These are phyloP conservation scores for Petasospora rhodanensis DNA, from an alignment of 1,139 yeast genomes.

Conservation along the genomic window DNA sequence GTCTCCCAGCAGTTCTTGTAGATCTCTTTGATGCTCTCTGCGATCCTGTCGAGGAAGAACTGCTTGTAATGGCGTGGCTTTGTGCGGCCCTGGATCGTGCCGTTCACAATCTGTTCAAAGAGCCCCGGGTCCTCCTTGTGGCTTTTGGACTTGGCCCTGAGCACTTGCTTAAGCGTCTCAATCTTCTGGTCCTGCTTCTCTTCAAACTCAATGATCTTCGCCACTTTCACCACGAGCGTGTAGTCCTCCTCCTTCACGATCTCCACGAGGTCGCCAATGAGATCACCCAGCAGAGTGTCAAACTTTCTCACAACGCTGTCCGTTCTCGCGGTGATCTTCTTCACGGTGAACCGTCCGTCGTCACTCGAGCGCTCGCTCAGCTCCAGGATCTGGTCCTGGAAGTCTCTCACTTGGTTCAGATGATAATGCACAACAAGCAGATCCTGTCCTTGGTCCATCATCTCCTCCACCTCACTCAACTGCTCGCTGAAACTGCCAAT, in stretches of 20 bases:
- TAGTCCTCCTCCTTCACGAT: conserved; percentile 62
- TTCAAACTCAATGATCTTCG: conserved; percentile 77
- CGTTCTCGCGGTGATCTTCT: conserved; percentile 49
- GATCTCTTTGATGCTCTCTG: conserved; percentile 57
- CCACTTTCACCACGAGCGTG: conserved; percentile 63
- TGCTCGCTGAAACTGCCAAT: conserved; percentile 54
- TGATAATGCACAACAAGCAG: conserved; percentile 51
- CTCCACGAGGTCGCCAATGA: conserved; percentile 64
- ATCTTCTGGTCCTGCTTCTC: conserved; percentile 71
- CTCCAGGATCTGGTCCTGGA: conserved; percentile 65
- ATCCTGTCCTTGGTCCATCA: conserved; percentile 45
- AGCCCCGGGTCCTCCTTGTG: conserved; percentile 19
- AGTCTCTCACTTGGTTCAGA: conserved; percentile 68
- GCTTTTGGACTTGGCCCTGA: conserved; percentile 27
- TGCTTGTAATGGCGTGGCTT: conserved; percentile 58
- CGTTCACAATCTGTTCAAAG: conserved; percentile 33
- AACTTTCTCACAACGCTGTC: conserved; percentile 48
- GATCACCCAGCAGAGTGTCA: conserved; percentile 60
- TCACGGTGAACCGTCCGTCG: conserved; percentile 67
- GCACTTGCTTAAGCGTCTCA: conserved; percentile 43
- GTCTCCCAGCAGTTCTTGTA: conserved; percentile 63
- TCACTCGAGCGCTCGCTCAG: conserved; percentile 54
- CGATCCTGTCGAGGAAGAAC: conserved; percentile 58
- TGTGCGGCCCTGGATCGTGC: conserved; percentile 38
- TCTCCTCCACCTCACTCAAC: conserved; percentile 43